These are phyloP conservation scores for Neocatenulostroma microsporum DNA, from an alignment of 2,329 filamentous ascomycete species.

Conservation along the genomic window DNA sequence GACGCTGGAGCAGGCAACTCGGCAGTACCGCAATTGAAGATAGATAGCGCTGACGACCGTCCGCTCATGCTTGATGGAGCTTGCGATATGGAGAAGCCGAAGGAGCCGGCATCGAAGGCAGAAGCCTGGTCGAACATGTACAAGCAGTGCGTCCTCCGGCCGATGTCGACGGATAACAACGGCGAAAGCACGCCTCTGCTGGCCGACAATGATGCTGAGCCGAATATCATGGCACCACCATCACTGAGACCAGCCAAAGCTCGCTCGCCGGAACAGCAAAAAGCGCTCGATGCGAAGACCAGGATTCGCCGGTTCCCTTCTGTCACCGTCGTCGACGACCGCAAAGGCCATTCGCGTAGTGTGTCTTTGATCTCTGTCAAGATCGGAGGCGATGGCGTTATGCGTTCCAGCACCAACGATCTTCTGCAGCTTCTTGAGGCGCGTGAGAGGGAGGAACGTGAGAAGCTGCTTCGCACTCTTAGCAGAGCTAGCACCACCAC, in stretches of 20 bases:
- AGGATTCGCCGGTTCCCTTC: slow-evolving; percentile 22
- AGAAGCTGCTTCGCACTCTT: slow-evolving; percentile 17
- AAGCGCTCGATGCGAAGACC: slow-evolving; percentile 7
- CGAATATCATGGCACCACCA: slow-evolving; percentile 10
- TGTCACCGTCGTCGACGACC: slow-evolving; percentile 27
- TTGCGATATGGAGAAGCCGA: background rate
- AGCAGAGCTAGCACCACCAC: slow-evolving; percentile 1
- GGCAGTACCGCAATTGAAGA: no score
- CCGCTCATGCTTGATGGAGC: slow-evolving; percentile 13
- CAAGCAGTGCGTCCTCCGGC: slow-evolving; percentile 13
- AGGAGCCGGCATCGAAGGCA: slow-evolving; percentile 9
- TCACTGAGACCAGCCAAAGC: slow-evolving; percentile 13
- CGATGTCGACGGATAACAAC: no score
- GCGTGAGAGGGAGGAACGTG: slow-evolving; percentile 31
- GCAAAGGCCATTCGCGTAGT: slow-evolving; percentile 23
- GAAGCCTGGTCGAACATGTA: slow-evolving; percentile 15
- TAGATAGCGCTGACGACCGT: no score
- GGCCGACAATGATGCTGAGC: background rate
- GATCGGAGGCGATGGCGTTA: slow-evolving; percentile 2
- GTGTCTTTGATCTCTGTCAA: slow-evolving; percentile 22
- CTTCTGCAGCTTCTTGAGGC: slow-evolving; percentile 31
- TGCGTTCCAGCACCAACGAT: slow-evolving; percentile 35
- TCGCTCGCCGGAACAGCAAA: slow-evolving; percentile 11
- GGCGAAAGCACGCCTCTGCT: background rate
- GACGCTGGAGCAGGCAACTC: background rate